phyloP scores from a whole-genome alignment of 2,329 filamentous ascomycete species.

The Botryotinia globosa region DNA sequence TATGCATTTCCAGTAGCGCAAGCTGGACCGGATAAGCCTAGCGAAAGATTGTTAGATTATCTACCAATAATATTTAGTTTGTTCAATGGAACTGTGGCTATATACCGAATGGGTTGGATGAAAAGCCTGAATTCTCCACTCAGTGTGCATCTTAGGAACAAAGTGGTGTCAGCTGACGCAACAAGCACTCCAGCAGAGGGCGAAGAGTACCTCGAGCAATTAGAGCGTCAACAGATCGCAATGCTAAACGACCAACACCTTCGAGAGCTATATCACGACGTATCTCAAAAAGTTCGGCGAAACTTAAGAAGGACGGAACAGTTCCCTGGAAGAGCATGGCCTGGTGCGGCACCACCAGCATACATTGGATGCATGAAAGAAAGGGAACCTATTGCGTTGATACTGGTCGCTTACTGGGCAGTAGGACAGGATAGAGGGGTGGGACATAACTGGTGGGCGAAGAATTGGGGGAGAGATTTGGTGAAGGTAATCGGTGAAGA shows the following conservation, averaged over 20 bases:
- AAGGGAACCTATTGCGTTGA: slow-evolving; percentile 15
- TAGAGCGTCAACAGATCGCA: neutral
- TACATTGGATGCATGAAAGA: slow-evolving; percentile 12
- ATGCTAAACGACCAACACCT: neutral
- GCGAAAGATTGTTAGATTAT: slow-evolving; percentile 3
- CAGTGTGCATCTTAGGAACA: neutral
- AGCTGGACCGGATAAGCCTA: neutral
- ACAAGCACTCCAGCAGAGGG: neutral
- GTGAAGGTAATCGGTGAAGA: neutral
- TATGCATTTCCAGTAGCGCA: slow-evolving; percentile 16
- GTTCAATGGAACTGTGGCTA: slow-evolving; percentile 15
- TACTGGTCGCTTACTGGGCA: slow-evolving; percentile 13
- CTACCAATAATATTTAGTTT: slow-evolving; percentile 2
- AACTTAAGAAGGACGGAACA: slow-evolving; percentile 11
- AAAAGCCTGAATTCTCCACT: neutral
- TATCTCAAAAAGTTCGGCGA: neutral
- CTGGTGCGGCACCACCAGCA: neutral
- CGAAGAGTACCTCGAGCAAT: neutral
- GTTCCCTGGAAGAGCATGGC: slow-evolving; percentile 9
- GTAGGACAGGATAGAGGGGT: slow-evolving; percentile 15
- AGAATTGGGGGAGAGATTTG: slow-evolving; percentile 7
- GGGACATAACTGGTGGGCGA: slow-evolving; percentile 19
- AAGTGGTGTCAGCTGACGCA: neutral
- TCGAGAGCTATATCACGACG: neutral
- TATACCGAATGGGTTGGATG: slow-evolving; percentile 18